Base-by-base conservation (phyloP, 768 basidiomycete genomes). In the Leccinum disarticulatum region DNA sequence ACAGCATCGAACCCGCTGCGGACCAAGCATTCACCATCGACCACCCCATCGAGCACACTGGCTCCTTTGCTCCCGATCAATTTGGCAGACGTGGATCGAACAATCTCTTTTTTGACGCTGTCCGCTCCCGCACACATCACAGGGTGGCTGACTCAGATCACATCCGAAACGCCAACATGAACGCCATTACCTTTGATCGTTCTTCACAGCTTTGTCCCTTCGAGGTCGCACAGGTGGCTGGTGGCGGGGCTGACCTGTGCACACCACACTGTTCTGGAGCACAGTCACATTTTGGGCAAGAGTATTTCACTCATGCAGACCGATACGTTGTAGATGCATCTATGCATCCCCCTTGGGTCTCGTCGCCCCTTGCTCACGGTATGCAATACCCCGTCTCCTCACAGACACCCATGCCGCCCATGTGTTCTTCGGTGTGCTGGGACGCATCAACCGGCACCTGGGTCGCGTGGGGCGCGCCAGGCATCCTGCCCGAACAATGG, bases 61-160 rank as follows among this genome's bases (percentile, higher is more conserved):
- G 59, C 27, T n/a, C 59, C 17, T 57, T 61, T 15, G 9, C 48
- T 52, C 17, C 62, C 41, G 68, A 65, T 64, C 72, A 72, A 46
- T 64, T 63, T 54, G 72, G 71, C 43, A 71, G 75, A 47, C 75
- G 71, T 38, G 69, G 66, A 48, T 74, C 74, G 51, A 78, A 77
- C 60, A 73, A 76, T 55, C 62, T 76, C 15, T 66, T 76, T 55
- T 79, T 78, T 61, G 80, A 77, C 71, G 71, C 76, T 46, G 68
- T 75, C 52, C 66, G 64, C 55, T 57, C 68, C 19, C 72, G 68
- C 25, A 14, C 57, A 35, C 62, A 69, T 41, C 67, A 75, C 55
- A 73, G 58, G 58, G 56, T 55, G 54, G 59, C 54, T 55, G 70
- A 71, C 55, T 53, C 61, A 33, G 70, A 70, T 52, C 59, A 59